Percentiles rank a stretch among this genome's conserved stretches.
These are phyloP conservation scores for Acephala macrosclerotiorum DNA, from an alignment of 2,329 filamentous ascomycete genomes.

Conservation along the genomic window DNA sequence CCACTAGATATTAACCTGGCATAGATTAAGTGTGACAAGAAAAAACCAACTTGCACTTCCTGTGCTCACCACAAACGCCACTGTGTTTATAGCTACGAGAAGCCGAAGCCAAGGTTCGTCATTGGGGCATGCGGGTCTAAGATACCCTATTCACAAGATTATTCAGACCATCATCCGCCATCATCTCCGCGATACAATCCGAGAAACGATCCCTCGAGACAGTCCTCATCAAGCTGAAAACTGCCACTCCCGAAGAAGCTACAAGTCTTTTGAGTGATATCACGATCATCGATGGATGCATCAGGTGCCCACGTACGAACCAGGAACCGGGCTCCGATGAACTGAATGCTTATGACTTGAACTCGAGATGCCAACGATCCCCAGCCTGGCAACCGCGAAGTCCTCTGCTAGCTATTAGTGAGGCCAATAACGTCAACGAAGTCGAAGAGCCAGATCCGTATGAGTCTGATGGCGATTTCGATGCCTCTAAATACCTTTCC, in stretches of 20 bases:
- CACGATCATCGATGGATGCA: background rate
- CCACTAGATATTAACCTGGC: background rate
- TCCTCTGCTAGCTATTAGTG: background rate
- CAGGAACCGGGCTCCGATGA: background rate
- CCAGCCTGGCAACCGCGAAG: background rate
- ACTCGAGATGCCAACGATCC: background rate
- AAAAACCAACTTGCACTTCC: constrained; percentile 2
- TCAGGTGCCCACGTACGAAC: background rate
- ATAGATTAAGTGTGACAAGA: constrained; percentile 7
- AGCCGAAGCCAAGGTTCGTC: constrained; percentile 6
- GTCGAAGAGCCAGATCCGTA: background rate
- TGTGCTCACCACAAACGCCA: constrained; percentile 2
- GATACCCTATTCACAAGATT: background rate
- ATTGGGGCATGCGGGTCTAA: background rate
- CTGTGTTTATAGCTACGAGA: constrained; percentile 2
- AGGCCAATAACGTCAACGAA: background rate
- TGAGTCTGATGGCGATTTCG: constrained; percentile 8
- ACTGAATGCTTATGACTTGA: background rate
- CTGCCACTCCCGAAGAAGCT: constrained; percentile 2
- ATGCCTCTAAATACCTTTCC: constrained; percentile 6
- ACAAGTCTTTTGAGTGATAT: background rate
- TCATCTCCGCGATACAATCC: background rate
- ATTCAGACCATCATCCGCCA: constrained; percentile 3
- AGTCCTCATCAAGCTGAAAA: background rate
- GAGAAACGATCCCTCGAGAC: background rate